phyloP scores from a whole-genome alignment of 768 basidiomycete species.

The Suillus fuscotomentosus region DNA sequence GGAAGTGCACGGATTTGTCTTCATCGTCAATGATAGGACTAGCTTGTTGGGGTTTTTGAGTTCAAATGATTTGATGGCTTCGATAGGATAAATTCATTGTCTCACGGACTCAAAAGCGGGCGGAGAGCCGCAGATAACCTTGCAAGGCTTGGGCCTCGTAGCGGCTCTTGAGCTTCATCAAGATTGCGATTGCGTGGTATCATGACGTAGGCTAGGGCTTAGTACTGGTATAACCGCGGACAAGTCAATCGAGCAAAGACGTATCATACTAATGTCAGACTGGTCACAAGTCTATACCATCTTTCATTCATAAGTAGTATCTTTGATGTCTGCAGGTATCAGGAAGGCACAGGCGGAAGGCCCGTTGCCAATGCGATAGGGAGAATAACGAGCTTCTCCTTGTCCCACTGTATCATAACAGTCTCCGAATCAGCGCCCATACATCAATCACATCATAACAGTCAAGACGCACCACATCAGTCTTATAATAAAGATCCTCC shows the following conservation, averaged over 20 bases:
- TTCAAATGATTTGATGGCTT: neutral
- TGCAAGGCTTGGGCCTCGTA: neutral
- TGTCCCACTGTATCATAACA: constrained; percentile 49
- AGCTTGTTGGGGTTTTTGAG: neutral
- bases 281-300: neutral
- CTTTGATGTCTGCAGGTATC: neutral
- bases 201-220: neutral
- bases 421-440: neutral
- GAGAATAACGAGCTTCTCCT: constrained; percentile 49
- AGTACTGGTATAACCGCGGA: too few relatives aligned
- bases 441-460: neutral
- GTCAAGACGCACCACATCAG: constrained; percentile 19
- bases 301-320: neutral
- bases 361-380: constrained; percentile 38
- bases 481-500: constrained; percentile 21
- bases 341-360: constrained; percentile 11
- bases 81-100: neutral
- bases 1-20: too few relatives aligned
- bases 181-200: neutral
- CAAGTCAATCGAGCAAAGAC: too few relatives aligned
- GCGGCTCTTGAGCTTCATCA: neutral
- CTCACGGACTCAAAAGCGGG: neutral
- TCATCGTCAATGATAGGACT: too few relatives aligned
- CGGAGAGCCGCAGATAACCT: neutral
- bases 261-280: too few relatives aligned